A percentile compares a stretch with the other conserved stretches of the same genome.
Conservation (phyloP, 257 asterid species). For the Vinca minor region DNA sequence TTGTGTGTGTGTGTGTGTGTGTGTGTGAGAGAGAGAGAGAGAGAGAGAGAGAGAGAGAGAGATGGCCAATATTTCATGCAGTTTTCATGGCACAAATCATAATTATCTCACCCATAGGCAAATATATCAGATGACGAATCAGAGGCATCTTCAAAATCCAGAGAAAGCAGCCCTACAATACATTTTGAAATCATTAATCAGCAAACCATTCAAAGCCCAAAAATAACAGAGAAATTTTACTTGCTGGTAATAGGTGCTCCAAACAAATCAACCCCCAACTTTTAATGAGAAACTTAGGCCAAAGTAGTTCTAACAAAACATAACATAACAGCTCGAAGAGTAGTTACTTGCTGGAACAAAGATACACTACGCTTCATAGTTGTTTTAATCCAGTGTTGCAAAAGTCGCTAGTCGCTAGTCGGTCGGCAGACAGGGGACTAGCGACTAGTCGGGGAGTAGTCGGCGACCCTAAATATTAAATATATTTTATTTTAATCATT, state of each 20-base stretch:
- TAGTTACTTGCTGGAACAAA: not conserved
- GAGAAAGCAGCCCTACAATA: conserved; percentile 51
- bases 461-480: no score
- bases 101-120: conserved; percentile 54
- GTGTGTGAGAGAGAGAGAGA: no score
- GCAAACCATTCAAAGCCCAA: conserved; percentile 2
- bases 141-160: conserved; percentile 56
- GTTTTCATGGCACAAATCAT: not conserved
- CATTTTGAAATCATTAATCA: not conserved
- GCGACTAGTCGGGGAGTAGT: no score
- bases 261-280: not conserved
- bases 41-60: no score
- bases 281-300: not conserved
- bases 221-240: not conserved
- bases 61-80: not conserved
- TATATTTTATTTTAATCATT: no score
- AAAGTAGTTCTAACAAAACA: not conserved
- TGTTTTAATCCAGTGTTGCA: no score
- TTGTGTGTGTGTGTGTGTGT: no score
- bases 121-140: conserved; percentile 45
- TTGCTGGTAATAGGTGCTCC: not conserved
- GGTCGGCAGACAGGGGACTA: no score
- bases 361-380: not conserved
- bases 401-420: no score
- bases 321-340: no score